These are phyloP conservation scores for Shiraia bambusicola DNA, from an alignment of 2,329 filamentous ascomycete species.

Conservation along the genomic window DNA sequence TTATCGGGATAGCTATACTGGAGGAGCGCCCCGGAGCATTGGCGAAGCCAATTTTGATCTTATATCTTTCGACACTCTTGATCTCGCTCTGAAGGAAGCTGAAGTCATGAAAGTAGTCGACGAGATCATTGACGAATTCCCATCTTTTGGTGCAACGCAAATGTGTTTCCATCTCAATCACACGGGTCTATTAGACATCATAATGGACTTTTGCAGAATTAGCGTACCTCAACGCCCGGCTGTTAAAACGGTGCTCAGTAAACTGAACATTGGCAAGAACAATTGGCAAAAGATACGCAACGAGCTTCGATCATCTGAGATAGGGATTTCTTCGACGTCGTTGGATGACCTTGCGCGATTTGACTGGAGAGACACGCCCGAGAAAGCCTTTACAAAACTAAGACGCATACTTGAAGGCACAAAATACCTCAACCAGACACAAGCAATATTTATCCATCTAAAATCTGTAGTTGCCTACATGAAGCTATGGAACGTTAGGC, in stretches of 20 bases:
- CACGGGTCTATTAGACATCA: conserved; percentile 77
- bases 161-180: conserved; percentile 94
- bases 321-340: conserved; percentile 84
- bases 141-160: conserved; percentile 66
- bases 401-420: conserved; percentile 57
- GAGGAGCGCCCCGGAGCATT: conserved; percentile 78
- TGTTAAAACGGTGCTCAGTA: conserved; percentile 82
- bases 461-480: conserved; percentile 75
- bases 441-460: conserved; percentile 70
- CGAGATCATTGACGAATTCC: conserved; percentile 81
- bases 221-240: conserved; percentile 65
- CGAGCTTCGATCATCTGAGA: conserved; percentile 76
- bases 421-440: conserved; percentile 53
- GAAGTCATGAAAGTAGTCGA: conserved; percentile 93
- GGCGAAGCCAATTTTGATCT: conserved; percentile 97
- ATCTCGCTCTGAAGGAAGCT: conserved; percentile 86
- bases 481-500: conserved; percentile 71
- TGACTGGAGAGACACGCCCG: conserved; percentile 79
- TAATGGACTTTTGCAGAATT: conserved; percentile 89
- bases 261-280: conserved; percentile 77
- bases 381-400: conserved; percentile 69
- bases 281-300: conserved; percentile 81
- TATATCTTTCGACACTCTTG: conserved; percentile 76
- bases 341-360: conserved; percentile 88
- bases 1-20: conserved; percentile 75